A percentile compares a stretch with the other conserved stretches of the same genome.
phyloP scores from a whole-genome alignment of 2,329 filamentous ascomycete species.

The Exophiala sp. region DNA sequence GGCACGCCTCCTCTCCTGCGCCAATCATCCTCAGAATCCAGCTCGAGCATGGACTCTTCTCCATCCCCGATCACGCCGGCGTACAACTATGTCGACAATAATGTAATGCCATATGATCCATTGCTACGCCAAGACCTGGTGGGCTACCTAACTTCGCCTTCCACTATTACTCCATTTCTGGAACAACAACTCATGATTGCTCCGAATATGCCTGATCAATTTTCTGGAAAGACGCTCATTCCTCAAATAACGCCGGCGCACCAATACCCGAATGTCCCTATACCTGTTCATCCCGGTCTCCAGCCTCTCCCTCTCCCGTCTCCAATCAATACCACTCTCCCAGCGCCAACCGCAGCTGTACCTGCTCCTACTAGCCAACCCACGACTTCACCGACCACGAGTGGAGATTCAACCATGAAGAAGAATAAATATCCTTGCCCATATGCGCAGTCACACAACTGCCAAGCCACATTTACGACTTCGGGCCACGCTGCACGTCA shows the following conservation, averaged over 20 bases:
- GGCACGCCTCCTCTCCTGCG: conserved; percentile 25
- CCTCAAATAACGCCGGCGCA: conserved; percentile 5
- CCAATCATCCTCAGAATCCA: conserved; percentile 24
- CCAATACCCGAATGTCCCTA: conserved; percentile 21
- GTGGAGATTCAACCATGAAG: conserved; percentile 25
- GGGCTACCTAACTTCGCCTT: conserved; percentile 26
- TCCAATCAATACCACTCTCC: neutral
- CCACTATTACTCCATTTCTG: conserved; percentile 29
- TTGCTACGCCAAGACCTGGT: conserved; percentile 25
- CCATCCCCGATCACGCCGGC: conserved; percentile 28
- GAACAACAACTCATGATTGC: conserved; percentile 27
- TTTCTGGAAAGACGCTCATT: conserved; percentile 7
- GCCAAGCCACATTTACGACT: conserved; percentile 62
- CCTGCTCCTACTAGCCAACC: conserved; percentile 7
- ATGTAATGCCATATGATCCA: conserved; percentile 24
- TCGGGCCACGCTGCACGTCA: conserved; percentile 65
- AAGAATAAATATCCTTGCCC: conserved; percentile 67
- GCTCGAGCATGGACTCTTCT: conserved; percentile 30
- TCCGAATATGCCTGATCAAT: conserved; percentile 18
- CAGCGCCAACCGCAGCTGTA: conserved; percentile 8
- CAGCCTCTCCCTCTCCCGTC: conserved; percentile 15
- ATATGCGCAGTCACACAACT: conserved; percentile 57
- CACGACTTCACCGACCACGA: conserved; percentile 15
- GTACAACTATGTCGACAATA: conserved; percentile 26
- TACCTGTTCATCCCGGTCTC: conserved; percentile 12